A percentile compares a stretch with the other conserved stretches of the same genome.
These are phyloP conservation scores for Trichocladium antarcticum DNA, from an alignment of 495 filamentous ascomycete genomes.

Conservation along the genomic window DNA sequence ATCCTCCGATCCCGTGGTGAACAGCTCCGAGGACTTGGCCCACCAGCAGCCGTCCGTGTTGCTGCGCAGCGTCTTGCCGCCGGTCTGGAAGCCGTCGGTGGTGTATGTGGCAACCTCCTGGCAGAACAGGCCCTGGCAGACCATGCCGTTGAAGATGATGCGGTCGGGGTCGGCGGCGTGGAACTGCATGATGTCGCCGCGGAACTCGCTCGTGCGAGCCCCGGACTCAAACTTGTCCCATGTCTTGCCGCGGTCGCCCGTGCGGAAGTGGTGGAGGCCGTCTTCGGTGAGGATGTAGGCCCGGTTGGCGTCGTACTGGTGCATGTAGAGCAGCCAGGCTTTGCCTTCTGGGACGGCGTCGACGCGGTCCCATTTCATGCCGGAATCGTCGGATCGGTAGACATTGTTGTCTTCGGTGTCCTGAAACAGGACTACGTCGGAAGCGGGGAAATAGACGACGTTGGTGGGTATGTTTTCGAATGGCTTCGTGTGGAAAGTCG, in stretches of 20 bases:
- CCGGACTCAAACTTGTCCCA: constrained; percentile 63
- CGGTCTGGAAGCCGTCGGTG: constrained; percentile 63
- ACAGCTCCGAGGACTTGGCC: constrained; percentile 63
- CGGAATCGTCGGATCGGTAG: constrained; percentile 66
- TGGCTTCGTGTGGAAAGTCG: constrained; percentile 36
- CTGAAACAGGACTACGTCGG: constrained; percentile 60
- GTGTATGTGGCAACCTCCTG: constrained; percentile 63
- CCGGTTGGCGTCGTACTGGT: constrained; percentile 63
- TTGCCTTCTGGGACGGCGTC: constrained; percentile 52
- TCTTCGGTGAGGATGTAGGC: constrained; percentile 64
- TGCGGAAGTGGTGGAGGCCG: constrained; percentile 59
- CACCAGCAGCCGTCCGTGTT: constrained; percentile 66
- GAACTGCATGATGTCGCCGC: constrained; percentile 51
- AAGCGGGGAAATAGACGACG: constrained; percentile 78
- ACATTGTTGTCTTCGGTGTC: constrained; percentile 46
- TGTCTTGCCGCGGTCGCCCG: constrained; percentile 62
- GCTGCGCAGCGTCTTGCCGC: constrained; percentile 48
- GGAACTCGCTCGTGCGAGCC: constrained; percentile 33
- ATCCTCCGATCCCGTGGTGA: constrained; percentile 51
- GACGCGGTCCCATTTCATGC: constrained; percentile 57
- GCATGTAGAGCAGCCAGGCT: constrained; percentile 50
- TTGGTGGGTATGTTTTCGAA: constrained; percentile 52
- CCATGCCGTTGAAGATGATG: constrained; percentile 67
- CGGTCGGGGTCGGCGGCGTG: constrained; percentile 71
- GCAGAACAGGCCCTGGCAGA: constrained; percentile 49